These are phyloP conservation scores for Ceratocystis diversiconidia DNA, from an alignment of 2,329 filamentous ascomycete genomes.

Conservation along the genomic window DNA sequence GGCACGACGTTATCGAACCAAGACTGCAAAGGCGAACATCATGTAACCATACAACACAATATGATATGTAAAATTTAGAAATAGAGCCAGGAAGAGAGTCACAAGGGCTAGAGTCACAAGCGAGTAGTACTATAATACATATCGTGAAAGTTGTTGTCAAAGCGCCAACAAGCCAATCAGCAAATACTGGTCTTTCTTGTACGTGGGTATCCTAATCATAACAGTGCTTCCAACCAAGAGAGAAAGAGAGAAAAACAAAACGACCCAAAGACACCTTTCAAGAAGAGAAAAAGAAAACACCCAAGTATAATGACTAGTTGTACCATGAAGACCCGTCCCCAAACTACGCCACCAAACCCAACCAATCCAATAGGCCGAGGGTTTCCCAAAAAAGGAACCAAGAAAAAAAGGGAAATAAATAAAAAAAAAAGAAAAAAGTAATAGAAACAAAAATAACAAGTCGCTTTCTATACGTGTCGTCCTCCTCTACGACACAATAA, in stretches of 20 bases:
- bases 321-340: neutral
- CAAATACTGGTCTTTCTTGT: conserved; percentile 2
- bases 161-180: neutral
- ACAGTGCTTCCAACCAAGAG: conserved; percentile 6
- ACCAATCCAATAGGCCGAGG: neutral
- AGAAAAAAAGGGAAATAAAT: neutral
- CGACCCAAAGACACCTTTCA: neutral
- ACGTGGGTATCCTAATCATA: conserved; percentile 14
- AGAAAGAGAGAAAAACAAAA: conserved; percentile 5
- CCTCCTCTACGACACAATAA: conserved; percentile 8
- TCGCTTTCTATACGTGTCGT: neutral
- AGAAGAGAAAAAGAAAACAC: neutral
- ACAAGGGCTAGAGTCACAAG: too few relatives aligned
- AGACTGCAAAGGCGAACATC: neutral
- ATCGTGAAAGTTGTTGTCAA: neutral
- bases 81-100: too few relatives aligned
- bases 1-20: too few relatives aligned
- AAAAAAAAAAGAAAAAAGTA: neutral
- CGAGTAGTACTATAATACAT: too few relatives aligned
- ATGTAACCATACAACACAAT: too few relatives aligned
- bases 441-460: conserved; percentile 7
- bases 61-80: too few relatives aligned
- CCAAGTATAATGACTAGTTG: conserved; percentile 3
- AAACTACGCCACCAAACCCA: neutral
- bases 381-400: neutral